These are phyloP conservation scores for Russula sp. DNA, from an alignment of 768 basidiomycete species.

Conservation along the genomic window DNA sequence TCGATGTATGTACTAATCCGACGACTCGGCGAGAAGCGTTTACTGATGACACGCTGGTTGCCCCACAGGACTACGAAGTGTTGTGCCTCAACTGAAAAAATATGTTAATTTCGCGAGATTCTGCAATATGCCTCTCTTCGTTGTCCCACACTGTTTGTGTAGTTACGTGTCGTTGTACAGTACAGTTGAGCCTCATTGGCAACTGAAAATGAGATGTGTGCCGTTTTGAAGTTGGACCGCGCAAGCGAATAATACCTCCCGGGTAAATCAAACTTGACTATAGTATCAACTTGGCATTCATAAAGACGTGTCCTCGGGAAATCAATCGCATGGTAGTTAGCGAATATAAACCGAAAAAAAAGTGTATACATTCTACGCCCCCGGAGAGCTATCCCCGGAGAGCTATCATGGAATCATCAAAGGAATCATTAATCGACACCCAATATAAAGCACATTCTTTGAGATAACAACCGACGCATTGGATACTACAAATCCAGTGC, in stretches of 20 bases:
- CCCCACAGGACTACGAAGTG: constrained; percentile 44
- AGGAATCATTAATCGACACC: neutral
- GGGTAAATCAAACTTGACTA: too few relatives aligned
- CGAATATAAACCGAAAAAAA: neutral
- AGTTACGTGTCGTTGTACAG: neutral
- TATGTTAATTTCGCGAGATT: neutral
- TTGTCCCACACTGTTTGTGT: constrained; percentile 1
- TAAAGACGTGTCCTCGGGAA: too few relatives aligned
- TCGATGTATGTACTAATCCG: constrained; percentile 49
- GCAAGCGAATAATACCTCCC: neutral
- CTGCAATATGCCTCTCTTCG: too few relatives aligned
- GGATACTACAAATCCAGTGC: neutral
- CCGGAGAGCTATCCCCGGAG: neutral
- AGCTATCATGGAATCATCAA: neutral
- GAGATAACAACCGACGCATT: neutral
- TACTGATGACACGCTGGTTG: neutral
- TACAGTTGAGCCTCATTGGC: neutral
- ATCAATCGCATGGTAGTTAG: neutral
- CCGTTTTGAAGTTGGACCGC: neutral
- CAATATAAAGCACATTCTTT: neutral
- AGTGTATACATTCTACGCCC: neutral
- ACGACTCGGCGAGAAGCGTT: too few relatives aligned
- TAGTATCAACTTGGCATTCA: neutral
- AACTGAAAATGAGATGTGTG: neutral
- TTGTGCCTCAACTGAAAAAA: constrained; percentile 38